A percentile compares a stretch with the other conserved stretches of the same genome.
These are phyloP conservation scores for Pestalotiopsis sp. DNA, from an alignment of 2,329 filamentous ascomycete species.

Conservation along the genomic window DNA sequence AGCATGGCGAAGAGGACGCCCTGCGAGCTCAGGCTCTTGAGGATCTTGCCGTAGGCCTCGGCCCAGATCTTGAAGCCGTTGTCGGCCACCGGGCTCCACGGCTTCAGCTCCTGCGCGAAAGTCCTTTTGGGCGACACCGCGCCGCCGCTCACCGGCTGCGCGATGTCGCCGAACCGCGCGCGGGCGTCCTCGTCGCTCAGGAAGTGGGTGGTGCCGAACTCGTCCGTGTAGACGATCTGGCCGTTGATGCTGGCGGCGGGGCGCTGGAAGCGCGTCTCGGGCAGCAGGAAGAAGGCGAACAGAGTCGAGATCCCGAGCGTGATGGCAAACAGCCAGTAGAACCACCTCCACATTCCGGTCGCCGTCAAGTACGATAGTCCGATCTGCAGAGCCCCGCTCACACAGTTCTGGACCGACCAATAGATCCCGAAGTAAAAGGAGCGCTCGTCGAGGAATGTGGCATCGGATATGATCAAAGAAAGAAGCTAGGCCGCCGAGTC, in stretches of 20 bases:
- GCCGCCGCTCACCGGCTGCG: background rate
- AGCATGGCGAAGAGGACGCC: conserved; percentile 38
- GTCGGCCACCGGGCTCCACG: conserved; percentile 21
- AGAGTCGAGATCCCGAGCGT: conserved; percentile 34
- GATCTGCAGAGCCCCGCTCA: conserved; percentile 33
- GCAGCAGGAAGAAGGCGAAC: conserved; percentile 35
- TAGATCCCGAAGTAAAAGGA: conserved; percentile 36
- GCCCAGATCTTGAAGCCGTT: conserved; percentile 13
- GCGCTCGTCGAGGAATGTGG: conserved; percentile 40
- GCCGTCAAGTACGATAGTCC: conserved; percentile 35
- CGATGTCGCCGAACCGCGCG: conserved; percentile 16
- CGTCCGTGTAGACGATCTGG: conserved; percentile 36
- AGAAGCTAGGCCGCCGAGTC: conserved; percentile 23
- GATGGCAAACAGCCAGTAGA: conserved; percentile 40
- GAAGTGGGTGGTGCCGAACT: conserved; percentile 36
- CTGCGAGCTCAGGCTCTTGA: conserved; percentile 28
- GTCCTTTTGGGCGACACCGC: background rate
- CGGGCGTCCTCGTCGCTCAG: conserved; percentile 31
- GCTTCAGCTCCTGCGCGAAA: conserved; percentile 30
- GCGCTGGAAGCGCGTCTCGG: conserved; percentile 40
- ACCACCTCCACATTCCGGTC: conserved; percentile 39
- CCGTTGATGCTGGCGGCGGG: conserved; percentile 32
- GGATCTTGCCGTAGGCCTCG: conserved; percentile 16
- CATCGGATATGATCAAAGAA: conserved; percentile 37
- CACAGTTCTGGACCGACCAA: conserved; percentile 37